Base-by-base conservation (phyloP, 371 early-diverging fungal species). In the Massospora cicadina region DNA sequence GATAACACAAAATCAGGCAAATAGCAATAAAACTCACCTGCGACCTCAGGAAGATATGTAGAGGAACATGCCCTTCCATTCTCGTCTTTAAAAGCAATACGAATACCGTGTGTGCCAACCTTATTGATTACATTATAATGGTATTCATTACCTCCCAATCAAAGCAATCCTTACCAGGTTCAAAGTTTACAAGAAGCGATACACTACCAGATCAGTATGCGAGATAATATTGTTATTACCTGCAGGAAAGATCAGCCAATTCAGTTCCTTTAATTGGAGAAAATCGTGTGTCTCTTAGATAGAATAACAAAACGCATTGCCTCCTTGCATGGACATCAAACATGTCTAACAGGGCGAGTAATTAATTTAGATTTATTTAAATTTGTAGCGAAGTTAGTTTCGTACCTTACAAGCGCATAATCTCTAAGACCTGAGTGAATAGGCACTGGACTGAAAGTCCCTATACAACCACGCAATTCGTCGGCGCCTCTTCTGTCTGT, bases 31-130 rank as follows among this genome's bases (percentile, higher is more conserved):
- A 10, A 43, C n/a, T 30, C 32, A 60, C 68, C 54, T 10, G 86
- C 82, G 33, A 96, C 86, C 66, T 96, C 93, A 0, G 96, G 96
- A 59, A 96, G 73, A 71, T 88, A 96, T 0, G 96, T 96, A 1
- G 93, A 89, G 0, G 88, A 85, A 26, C 71, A 71, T 58, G 73
- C 73, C n/a, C 71, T 65, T 1, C 84, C 83, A 29, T 77, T 67
- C 31, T 71, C 59, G 55, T 74, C 74, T 1, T 64, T 64, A 68
- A 91, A 95, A 68, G 87, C 89, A 31, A 94, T 90, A 86, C 91
- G 86, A 33, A 96, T 86, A 5, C 96, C 96, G 72, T 96, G 96
- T 7, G 65, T 73, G 13, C 96, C 96, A 33, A 92, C 70, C 71
- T 79, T 62, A 43, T 43, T 10, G 12, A 54, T 57, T 33, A 21